phyloP scores from a whole-genome alignment of 2,329 filamentous ascomycete species.

The Neofusicoccum sp. region DNA sequence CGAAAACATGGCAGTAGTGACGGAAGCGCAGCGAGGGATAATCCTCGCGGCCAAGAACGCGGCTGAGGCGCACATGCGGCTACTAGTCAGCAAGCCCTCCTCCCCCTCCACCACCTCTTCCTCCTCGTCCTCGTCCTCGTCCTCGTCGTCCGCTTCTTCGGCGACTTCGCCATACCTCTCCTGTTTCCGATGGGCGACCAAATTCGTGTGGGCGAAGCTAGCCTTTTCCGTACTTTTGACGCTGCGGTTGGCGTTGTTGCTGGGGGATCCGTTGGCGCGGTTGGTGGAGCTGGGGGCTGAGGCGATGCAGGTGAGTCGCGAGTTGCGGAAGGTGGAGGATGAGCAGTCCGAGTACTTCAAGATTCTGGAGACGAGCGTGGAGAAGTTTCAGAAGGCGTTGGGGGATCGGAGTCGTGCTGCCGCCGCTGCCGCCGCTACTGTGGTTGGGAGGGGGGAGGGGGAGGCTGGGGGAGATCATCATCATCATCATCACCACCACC shows the following conservation, averaged over 20 bases:
- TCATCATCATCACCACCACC: constrained; percentile 17
- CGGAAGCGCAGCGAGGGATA: constrained; percentile 49
- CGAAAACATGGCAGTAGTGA: constrained; percentile 57
- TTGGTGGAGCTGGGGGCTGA: constrained; percentile 47
- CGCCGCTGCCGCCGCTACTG: too few species aligned
- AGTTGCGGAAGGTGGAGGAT: constrained; percentile 46
- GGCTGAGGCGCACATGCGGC: constrained; percentile 54
- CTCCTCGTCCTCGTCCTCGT: not conserved
- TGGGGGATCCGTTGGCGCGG: constrained; percentile 46
- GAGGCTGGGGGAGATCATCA: constrained; percentile 30
- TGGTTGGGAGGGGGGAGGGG: constrained; percentile 12
- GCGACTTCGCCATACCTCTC: constrained; percentile 45
- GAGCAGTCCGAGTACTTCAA: constrained; percentile 51
- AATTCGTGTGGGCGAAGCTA: constrained; percentile 62
- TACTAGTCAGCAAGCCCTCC: constrained; percentile 41
- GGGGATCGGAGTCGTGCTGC: not conserved
- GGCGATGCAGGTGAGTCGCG: constrained; percentile 47
- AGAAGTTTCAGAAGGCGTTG: constrained; percentile 54
- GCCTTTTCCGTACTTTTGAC: constrained; percentile 60
- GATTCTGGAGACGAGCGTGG: constrained; percentile 52
- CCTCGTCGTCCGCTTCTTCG: too few species aligned
- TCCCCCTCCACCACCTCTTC: constrained; percentile 21
- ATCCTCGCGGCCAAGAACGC: constrained; percentile 55
- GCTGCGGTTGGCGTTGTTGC: constrained; percentile 54
- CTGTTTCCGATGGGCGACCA: constrained; percentile 57